Evolutionary conservation across 2,329 filamentous ascomycete species (phyloP).

Genomic region (Ascochyta clinopodiicola): DNA sequence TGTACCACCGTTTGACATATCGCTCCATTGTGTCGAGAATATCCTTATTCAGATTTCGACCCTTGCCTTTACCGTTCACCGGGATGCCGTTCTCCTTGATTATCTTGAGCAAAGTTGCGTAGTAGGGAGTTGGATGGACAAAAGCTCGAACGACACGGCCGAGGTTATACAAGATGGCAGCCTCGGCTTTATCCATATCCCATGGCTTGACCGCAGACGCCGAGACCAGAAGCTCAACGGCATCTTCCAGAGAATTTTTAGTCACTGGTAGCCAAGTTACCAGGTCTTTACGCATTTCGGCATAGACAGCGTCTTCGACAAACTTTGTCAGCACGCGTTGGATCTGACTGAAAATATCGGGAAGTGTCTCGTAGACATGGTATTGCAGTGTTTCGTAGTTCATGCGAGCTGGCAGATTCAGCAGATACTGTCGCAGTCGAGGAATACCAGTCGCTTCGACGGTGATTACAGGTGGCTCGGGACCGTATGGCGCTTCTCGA

Average conservation of each 20-base stretch:
- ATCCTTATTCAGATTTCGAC: slow-evolving; percentile 16
- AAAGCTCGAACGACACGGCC: neutral
- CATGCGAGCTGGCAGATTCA: slow-evolving; percentile 4
- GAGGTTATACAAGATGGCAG: neutral
- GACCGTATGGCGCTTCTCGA: neutral
- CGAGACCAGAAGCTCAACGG: neutral
- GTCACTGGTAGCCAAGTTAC: neutral
- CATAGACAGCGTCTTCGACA: slow-evolving; percentile 9
- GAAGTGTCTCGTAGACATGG: slow-evolving; percentile 14
- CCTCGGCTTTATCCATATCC: neutral
- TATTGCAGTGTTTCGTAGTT: slow-evolving; percentile 10
- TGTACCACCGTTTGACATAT: slow-evolving; percentile 8
- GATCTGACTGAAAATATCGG: neutral
- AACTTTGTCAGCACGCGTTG: slow-evolving; percentile 6
- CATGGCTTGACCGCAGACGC: neutral
- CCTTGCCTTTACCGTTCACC: slow-evolving; percentile 2
- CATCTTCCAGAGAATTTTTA: neutral
- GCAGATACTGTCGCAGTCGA: slow-evolving; percentile 10
- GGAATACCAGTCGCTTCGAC: slow-evolving; percentile 5
- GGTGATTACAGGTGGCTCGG: neutral
- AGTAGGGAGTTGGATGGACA: slow-evolving; percentile 3
- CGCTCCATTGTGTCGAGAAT: slow-evolving; percentile 3
- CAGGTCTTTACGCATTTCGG: slow-evolving; percentile 10
- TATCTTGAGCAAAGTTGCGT: slow-evolving; percentile 16
- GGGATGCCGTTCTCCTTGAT: slow-evolving; percentile 21